These are phyloP conservation scores for Arthrobotrys sphaeroides DNA, from an alignment of 2,329 filamentous ascomycete genomes.

Conservation along the genomic window DNA sequence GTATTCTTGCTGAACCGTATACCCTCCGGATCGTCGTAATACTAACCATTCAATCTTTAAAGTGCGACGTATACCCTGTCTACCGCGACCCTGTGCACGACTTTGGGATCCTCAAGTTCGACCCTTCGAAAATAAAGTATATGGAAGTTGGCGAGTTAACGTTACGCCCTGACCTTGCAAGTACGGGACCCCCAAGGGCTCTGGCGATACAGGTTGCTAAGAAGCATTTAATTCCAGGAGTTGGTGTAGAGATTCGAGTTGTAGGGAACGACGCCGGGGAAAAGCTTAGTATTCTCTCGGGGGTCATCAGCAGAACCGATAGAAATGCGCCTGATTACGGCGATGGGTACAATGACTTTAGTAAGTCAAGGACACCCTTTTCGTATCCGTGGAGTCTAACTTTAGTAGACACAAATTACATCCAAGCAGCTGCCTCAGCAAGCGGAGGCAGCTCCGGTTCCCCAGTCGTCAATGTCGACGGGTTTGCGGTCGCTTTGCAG, in stretches of 20 bases:
- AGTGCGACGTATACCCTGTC: constrained; percentile 94
- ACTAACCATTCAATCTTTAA: constrained; percentile 56
- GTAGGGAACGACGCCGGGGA: constrained; percentile 99
- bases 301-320: constrained; percentile 94
- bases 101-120: constrained; percentile 95
- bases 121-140: constrained; percentile 95
- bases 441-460: constrained; percentile 98
- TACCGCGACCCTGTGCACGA: constrained; percentile 99
- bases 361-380: constrained; percentile 62
- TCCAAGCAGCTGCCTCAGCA: constrained; percentile 94
- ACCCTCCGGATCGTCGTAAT: constrained; percentile 22
- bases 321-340: constrained; percentile 97
- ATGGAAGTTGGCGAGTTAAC: constrained; percentile 86
- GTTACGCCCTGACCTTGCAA: constrained; percentile 82
- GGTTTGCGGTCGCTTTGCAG: constrained; percentile 88
- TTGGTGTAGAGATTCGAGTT: constrained; percentile 93
- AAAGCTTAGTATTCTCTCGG: constrained; percentile 96
- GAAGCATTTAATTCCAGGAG: constrained; percentile 61
- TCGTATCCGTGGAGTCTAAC: background rate
- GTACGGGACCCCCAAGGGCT: constrained; percentile 56
- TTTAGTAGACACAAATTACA: constrained; percentile 78
- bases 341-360: constrained; percentile 98
- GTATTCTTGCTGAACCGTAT: constrained; percentile 60
- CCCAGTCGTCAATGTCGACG: constrained; percentile 95
- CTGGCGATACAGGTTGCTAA: constrained; percentile 26